Evolutionary conservation across 306 rosid species (phyloP).

Genomic region (Vigna mungo): DNA sequence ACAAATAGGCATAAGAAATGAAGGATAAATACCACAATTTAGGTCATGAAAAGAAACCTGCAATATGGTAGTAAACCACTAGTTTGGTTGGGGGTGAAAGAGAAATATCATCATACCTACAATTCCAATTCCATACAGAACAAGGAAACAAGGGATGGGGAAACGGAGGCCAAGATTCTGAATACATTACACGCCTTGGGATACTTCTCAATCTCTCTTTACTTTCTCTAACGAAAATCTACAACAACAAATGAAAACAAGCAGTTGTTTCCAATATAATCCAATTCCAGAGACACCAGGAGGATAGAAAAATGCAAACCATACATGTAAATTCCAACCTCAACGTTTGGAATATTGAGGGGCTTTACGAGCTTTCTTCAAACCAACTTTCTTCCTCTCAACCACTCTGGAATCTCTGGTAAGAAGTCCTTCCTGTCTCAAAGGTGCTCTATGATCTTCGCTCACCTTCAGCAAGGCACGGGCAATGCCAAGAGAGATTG

Average conservation of each 20-base stretch:
- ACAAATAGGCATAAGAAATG: not conserved
- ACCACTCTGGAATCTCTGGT: slow-evolving; percentile 95
- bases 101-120: slow-evolving; percentile 32
- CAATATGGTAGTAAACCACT: not conserved
- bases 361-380: slow-evolving; percentile 98
- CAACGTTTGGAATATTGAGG: slow-evolving; percentile 97
- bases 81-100: not conserved
- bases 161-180: slow-evolving; percentile 31
- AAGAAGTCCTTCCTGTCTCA: slow-evolving; percentile 86
- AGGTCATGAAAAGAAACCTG: slow-evolving; percentile 7
- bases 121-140: slow-evolving; percentile 41
- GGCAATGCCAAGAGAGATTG: slow-evolving; percentile 92
- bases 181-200: slow-evolving; percentile 26
- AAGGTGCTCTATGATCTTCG: slow-evolving; percentile 78
- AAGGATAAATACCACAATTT: not conserved
- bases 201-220: slow-evolving; percentile 25
- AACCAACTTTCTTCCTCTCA: slow-evolving; percentile 97
- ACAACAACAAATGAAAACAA: slow-evolving; percentile 37
- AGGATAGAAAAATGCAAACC: slow-evolving; percentile 26
- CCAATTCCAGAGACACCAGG: slow-evolving; percentile 32
- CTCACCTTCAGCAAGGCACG: slow-evolving; percentile 93
- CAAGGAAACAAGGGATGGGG: slow-evolving; percentile 22
- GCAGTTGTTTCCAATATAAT: slow-evolving; percentile 33
- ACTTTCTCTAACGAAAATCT: slow-evolving; percentile 29
- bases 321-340: slow-evolving; percentile 45